These are phyloP conservation scores for Acacia confusa DNA, from an alignment of 306 rosid species.

Conservation along the genomic window DNA sequence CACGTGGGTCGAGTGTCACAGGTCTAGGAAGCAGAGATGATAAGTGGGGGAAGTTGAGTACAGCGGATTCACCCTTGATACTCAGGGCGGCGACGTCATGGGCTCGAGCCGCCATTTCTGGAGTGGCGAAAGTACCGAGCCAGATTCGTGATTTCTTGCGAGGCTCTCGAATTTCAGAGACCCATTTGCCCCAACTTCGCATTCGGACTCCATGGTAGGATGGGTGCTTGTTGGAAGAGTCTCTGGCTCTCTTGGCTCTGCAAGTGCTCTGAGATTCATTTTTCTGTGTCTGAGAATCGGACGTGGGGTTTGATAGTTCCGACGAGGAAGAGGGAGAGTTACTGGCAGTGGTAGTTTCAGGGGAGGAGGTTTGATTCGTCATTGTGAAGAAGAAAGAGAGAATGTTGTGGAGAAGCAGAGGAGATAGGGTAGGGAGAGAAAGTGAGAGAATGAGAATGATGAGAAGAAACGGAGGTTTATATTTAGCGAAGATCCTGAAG, in stretches of 20 bases:
- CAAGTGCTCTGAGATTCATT: slow-evolving; percentile 24
- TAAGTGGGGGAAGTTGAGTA: slow-evolving; percentile 70
- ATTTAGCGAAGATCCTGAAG: slow-evolving; percentile 26
- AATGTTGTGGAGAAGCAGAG: background rate
- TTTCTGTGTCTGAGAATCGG: slow-evolving; percentile 4
- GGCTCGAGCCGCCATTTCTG: slow-evolving; percentile 91
- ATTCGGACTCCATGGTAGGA: slow-evolving; percentile 76
- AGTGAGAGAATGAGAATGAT: slow-evolving; percentile 10
- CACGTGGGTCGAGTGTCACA: slow-evolving; percentile 42
- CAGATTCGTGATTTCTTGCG: slow-evolving; percentile 88
- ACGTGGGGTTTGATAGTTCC: background rate
- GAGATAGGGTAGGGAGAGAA: slow-evolving; percentile 7
- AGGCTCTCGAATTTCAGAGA: slow-evolving; percentile 85
- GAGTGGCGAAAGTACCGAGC: slow-evolving; percentile 73
- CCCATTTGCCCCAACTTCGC: slow-evolving; percentile 94
- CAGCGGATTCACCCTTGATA: slow-evolving; percentile 67
- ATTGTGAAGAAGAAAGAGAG: slow-evolving; percentile 18
- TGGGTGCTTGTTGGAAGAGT: slow-evolving; percentile 39
- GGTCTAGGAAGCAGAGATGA: slow-evolving; percentile 63
- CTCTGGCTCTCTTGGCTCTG: slow-evolving; percentile 34
- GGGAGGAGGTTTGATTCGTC: slow-evolving; percentile 21
- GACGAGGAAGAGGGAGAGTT: slow-evolving; percentile 21
- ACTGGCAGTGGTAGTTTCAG: slow-evolving; percentile 33
- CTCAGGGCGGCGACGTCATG: slow-evolving; percentile 83
- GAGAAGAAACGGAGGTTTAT: slow-evolving; percentile 28